Percentiles rank a stretch among this genome's conserved stretches.
phyloP scores from a whole-genome alignment of 345 rosid species.

The Ceriops tagal region DNA sequence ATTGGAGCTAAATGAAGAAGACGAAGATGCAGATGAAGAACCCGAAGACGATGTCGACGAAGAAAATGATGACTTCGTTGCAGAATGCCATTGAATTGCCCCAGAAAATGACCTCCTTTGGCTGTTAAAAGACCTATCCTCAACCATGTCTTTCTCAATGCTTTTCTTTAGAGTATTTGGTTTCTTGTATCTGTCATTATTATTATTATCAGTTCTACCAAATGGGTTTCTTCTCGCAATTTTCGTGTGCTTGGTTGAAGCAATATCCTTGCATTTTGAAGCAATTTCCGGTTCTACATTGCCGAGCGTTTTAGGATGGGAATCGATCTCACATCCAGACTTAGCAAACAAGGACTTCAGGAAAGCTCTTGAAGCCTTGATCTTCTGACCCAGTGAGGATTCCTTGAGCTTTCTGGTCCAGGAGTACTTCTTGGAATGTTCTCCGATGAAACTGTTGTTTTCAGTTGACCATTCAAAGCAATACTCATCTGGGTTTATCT shows the following conservation, averaged over 20 bases:
- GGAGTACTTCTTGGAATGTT: conserved; percentile 29
- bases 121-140: conserved; percentile 22
- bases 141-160: conserved; percentile 35
- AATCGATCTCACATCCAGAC: conserved; percentile 55
- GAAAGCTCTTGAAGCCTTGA: conserved; percentile 73
- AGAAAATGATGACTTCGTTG: conserved; percentile 44
- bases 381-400: conserved; percentile 51
- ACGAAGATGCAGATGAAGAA: conserved; percentile 51
- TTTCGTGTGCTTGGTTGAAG: conserved; percentile 30
- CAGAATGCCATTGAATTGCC: conserved; percentile 60
- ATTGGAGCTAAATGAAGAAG: conserved; percentile 62
- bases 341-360: conserved; percentile 57
- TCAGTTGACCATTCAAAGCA: conserved; percentile 62
- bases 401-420: conserved; percentile 55
- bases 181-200: conserved; percentile 25
- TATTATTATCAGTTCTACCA: conserved; percentile 21
- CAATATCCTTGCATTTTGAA: conserved; percentile 20
- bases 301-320: conserved; percentile 36
- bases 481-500: conserved; percentile 48
- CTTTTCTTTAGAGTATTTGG: conserved; percentile 24
- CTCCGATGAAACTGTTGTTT: conserved; percentile 37
- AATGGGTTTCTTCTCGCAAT: conserved; percentile 37
- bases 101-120: conserved; percentile 89
- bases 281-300: conserved; percentile 26
- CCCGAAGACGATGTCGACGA: conserved; percentile 41